Evolutionary conservation across 2,329 filamentous ascomycete genomes (phyloP), one percentile per base, ranked within the genome.

Genomic region (Ophiostoma tasmaniense): DNA sequence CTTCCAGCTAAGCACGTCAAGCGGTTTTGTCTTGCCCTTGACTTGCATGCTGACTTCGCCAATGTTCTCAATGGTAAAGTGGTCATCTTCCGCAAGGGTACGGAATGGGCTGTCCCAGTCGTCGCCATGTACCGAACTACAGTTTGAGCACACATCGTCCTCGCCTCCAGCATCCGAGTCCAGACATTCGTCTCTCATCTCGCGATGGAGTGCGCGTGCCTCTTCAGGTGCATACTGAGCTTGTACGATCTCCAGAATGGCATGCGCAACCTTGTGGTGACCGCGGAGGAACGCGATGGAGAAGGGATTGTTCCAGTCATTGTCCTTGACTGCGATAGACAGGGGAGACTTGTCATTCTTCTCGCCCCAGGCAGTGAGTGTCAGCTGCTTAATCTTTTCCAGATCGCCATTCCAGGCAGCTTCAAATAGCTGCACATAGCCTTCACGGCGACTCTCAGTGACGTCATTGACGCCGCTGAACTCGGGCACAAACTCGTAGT

Each of bases 11-110:
- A 66, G 22, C 2, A 66, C 14, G 13, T 30, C 65, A 17, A 45
- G 17, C 17, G 65, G 35, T n/a, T 39, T 66, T 3, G 20, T 66
- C 13, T 81, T 78, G 69, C 89, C 90, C 75, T 90, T 88, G 70
- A 92, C 89, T 68, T 89, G 83, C 74, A 85, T 88, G 0, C 85
- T 86, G 3, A 90, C 81, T 72, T 91, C 85, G 0, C 90, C 90
- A 69, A 95, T 83, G 73, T 92, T 87, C 20, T 95, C 90, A 67
- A 94, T 84, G 0, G 91, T 95, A 75, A 90, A 91, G 45, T 84
- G 81, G 14, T 89, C 85, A 72, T 89, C 84, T 72, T 89, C 85
- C 35, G 92, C 79, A 55, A 88, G 80, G 70, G 89, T 83, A 20
- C 79, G 79, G 65, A 81, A 79, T 55, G 87, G 81, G 7, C 79